Evolutionary conservation across 2,329 filamentous ascomycete genomes (phyloP).

Genomic region (Penicillium freii): DNA sequence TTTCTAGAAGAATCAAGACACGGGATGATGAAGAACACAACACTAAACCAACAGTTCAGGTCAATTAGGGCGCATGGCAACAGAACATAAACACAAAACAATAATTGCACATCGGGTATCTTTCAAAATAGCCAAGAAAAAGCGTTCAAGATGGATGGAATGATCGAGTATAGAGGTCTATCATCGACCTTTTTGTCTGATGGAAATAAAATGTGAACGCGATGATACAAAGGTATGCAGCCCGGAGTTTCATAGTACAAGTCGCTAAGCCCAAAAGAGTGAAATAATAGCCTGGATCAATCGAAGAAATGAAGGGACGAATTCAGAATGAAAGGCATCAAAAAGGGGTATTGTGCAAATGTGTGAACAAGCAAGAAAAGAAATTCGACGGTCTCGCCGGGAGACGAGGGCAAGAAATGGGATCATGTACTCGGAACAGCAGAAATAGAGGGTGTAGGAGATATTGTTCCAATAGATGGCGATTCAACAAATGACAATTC

Average conservation of each 20-base stretch:
- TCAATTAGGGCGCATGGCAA: not conserved
- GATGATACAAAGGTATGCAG: not conserved
- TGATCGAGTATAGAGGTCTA: constrained; percentile 10
- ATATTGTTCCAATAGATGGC: constrained; percentile 3
- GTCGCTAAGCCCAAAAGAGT: constrained; percentile 3
- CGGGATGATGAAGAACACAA: not conserved
- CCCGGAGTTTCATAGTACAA: constrained; percentile 2
- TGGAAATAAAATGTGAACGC: not conserved
- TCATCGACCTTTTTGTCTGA: not conserved
- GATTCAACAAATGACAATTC: constrained; percentile 2
- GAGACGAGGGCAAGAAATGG: constrained; percentile 22
- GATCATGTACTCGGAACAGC: constrained; percentile 1
- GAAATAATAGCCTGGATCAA: constrained; percentile 8
- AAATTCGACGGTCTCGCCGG: constrained; percentile 20
- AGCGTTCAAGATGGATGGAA: constrained; percentile 1
- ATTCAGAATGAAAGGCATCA: constrained; percentile 13
- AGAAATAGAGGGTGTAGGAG: not conserved
- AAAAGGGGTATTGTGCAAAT: constrained; percentile 23
- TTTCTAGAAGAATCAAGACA: not conserved
- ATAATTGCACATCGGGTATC: constrained; percentile 30
- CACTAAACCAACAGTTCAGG: not conserved
- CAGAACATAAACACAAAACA: constrained; percentile 9
- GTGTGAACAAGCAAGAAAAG: constrained; percentile 14
- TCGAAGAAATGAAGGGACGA: constrained; percentile 2
- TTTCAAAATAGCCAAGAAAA: constrained; percentile 21